phyloP scores from a whole-genome alignment of 495 filamentous ascomycete species.

The Massariosphaeria phaeospora region DNA sequence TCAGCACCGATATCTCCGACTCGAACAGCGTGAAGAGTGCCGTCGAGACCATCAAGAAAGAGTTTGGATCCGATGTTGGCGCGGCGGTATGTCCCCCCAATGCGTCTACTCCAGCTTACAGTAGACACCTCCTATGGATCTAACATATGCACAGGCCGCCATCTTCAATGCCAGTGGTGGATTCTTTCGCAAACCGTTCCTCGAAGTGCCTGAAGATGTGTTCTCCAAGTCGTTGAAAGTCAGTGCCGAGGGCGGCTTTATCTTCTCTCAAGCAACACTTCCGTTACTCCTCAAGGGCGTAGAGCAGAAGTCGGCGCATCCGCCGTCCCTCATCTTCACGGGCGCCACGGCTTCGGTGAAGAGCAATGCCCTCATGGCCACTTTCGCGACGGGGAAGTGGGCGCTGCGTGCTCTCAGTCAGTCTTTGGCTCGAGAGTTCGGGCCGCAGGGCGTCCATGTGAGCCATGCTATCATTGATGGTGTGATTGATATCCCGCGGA shows the following conservation, averaged over 20 bases:
- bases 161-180: conserved; percentile 75
- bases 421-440: conserved; percentile 80
- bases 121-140: background rate
- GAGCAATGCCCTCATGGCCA: conserved; percentile 62
- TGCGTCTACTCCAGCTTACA: background rate
- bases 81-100: conserved; percentile 25
- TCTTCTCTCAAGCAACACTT: conserved; percentile 68
- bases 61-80: conserved; percentile 45
- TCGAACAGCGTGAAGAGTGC: conserved; percentile 57
- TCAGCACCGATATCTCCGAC: conserved; percentile 67
- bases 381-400: conserved; percentile 77
- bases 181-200: conserved; percentile 72
- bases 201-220: conserved; percentile 65
- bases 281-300: conserved; percentile 64
- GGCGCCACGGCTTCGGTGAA: conserved; percentile 79
- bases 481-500: conserved; percentile 77
- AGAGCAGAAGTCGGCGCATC: conserved; percentile 49
- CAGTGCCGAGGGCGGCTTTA: conserved; percentile 64
- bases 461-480: conserved; percentile 82
- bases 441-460: conserved; percentile 83
- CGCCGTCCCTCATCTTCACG: conserved; percentile 81
- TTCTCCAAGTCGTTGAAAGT: conserved; percentile 52
- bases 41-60: conserved; percentile 61
- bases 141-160: conserved; percentile 51
- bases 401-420: conserved; percentile 73